Conservation (phyloP, 352 stramenopile genomes). For the Pythium myriotylum region DNA sequence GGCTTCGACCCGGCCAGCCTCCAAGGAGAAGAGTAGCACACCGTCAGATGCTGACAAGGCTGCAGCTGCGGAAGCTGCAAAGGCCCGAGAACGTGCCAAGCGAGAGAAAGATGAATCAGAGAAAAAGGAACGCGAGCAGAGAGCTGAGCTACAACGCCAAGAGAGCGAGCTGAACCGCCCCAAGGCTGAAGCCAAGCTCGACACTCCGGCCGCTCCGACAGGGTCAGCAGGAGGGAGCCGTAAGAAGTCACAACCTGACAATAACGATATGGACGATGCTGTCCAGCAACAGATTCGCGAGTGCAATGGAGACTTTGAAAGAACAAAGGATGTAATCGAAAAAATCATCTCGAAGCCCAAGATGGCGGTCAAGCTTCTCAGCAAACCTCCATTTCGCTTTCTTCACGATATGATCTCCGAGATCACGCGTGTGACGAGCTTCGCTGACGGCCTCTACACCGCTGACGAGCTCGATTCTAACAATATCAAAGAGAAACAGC, state of each 20-base stretch:
- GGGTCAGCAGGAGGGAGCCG: constrained; percentile 15
- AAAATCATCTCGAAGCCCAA: constrained; percentile 86
- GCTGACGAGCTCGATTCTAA: constrained; percentile 89
- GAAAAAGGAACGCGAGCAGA: constrained; percentile 28
- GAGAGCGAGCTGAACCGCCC: constrained; percentile 14
- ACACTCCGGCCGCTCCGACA: constrained; percentile 20
- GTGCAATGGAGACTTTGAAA: constrained; percentile 78
- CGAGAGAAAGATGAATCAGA: constrained; percentile 39
- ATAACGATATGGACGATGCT: constrained; percentile 51
- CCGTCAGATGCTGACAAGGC: constrained; percentile 36
- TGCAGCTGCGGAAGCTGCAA: constrained; percentile 48
- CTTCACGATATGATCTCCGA: constrained; percentile 86
- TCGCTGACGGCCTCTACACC: constrained; percentile 83
- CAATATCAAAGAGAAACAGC: constrained; percentile 92
- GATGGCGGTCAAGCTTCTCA: constrained; percentile 81
- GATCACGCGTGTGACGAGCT: constrained; percentile 77
- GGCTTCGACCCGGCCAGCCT: constrained; percentile 31
- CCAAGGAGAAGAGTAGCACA: constrained; percentile 40
- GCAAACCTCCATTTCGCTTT: constrained; percentile 89
- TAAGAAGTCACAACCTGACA: constrained; percentile 42
- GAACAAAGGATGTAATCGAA: constrained; percentile 74
- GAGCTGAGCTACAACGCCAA: constrained; percentile 14
- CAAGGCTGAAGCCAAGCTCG: constrained; percentile 45
- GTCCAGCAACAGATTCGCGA: constrained; percentile 61
- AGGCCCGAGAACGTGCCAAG: constrained; percentile 49